Percentiles rank a stretch among this genome's conserved stretches.
These are phyloP conservation scores for Sistotremastrum niveocremeum DNA, from an alignment of 768 basidiomycete genomes.

Conservation along the genomic window DNA sequence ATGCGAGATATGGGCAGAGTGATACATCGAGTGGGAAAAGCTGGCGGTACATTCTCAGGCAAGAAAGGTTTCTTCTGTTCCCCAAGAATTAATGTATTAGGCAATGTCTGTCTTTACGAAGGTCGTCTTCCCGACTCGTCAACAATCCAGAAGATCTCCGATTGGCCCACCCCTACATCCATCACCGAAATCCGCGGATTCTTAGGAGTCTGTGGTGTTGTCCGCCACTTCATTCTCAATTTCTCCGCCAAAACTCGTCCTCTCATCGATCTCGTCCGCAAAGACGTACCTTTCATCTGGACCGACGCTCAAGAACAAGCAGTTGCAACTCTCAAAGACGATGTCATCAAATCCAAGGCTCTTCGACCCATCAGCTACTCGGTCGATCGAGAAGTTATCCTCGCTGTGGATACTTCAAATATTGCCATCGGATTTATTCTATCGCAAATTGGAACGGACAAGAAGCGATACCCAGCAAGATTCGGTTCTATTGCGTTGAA, in stretches of 20 bases:
- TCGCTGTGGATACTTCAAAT: slow-evolving; percentile 14
- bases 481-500: slow-evolving; percentile 29
- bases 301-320: slow-evolving; percentile 4
- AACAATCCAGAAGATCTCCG: slow-evolving; percentile 12
- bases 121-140: slow-evolving; percentile 18
- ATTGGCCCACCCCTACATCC: slow-evolving; percentile 10
- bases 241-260: slow-evolving; percentile 11
- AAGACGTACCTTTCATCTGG: slow-evolving; percentile 11
- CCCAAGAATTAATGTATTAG: slow-evolving; percentile 18
- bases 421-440: slow-evolving; percentile 16
- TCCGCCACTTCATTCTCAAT: slow-evolving; percentile 11
- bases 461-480: slow-evolving; percentile 12
- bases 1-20: slow-evolving; percentile 22
- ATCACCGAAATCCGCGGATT: slow-evolving; percentile 15
- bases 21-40: slow-evolving; percentile 22
- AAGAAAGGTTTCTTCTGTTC: slow-evolving; percentile 20
- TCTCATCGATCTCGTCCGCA: slow-evolving; percentile 9
- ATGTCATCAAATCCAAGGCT: slow-evolving; percentile 5
- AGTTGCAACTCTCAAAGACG: slow-evolving; percentile 10
- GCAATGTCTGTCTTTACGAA: slow-evolving; percentile 24
- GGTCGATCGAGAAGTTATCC: slow-evolving; percentile 6
- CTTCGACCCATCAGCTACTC: slow-evolving; percentile 12
- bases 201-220: slow-evolving; percentile 12
- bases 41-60: slow-evolving; percentile 24
- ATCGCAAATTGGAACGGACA: slow-evolving; percentile 10